Conservation (phyloP, 176 grass and related monocot genomes). For the Rhipidocladum racemiflorum region DNA sequence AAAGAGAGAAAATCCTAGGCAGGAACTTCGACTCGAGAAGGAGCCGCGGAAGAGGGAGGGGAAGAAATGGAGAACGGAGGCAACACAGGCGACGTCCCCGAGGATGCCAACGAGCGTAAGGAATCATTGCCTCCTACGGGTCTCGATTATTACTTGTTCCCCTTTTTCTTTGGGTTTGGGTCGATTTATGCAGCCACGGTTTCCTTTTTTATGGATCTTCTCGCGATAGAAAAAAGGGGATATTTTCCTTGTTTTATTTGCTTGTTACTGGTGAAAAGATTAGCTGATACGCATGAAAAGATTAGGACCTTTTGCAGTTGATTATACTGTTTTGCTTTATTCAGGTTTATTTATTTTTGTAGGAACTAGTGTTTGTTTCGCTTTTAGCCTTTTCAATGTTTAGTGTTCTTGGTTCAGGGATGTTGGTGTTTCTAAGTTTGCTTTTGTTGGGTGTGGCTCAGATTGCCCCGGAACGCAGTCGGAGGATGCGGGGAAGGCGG, state of each 20-base stretch:
- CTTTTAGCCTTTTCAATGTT: too few relatives aligned
- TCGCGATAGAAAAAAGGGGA: background rate
- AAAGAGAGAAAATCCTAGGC: too few relatives aligned
- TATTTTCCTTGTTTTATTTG: background rate
- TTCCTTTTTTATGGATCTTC: background rate
- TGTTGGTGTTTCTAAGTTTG: background rate
- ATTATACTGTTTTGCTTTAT: background rate
- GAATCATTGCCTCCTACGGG: background rate
- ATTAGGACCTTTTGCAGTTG: background rate
- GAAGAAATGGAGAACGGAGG: conserved; percentile 34
- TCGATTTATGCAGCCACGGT: background rate
- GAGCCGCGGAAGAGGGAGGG: background rate
- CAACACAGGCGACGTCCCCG: conserved; percentile 54
- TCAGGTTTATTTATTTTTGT: background rate
- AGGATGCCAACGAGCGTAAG: conserved; percentile 87
- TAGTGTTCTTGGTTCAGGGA: background rate
- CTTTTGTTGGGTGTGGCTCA: conserved; percentile 7
- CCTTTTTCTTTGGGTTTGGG: background rate
- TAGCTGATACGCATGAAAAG: background rate
- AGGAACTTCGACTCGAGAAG: background rate
- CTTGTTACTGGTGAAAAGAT: background rate
- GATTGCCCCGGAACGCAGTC: conserved; percentile 88
- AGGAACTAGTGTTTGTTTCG: too few relatives aligned
- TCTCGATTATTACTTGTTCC: background rate
- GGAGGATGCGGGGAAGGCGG: conserved; percentile 77